phyloP scores from a whole-genome alignment of 2,329 filamentous ascomycete species.

The Cladosporium colombiae region DNA sequence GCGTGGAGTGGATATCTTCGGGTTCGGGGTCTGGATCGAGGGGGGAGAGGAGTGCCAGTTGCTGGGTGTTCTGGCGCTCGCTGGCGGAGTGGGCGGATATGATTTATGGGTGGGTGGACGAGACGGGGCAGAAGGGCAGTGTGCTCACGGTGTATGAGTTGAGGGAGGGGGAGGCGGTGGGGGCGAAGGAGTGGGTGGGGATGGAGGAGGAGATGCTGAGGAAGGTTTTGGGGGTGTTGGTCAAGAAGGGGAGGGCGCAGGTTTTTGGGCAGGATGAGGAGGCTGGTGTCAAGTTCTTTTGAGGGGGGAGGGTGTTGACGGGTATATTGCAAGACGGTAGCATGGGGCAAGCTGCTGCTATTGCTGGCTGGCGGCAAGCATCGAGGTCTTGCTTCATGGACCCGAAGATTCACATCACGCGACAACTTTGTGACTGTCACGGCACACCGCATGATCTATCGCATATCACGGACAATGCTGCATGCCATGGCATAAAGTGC shows the following conservation, averaged over 20 bases:
- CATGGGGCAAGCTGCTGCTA: no score
- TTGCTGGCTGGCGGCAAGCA: not conserved
- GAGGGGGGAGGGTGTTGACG: slow-evolving; percentile 36
- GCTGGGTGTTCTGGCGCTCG: slow-evolving; percentile 81
- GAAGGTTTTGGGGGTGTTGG: slow-evolving; percentile 75
- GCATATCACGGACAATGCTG: not conserved
- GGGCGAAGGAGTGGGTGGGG: slow-evolving; percentile 42
- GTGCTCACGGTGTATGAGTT: slow-evolving; percentile 94
- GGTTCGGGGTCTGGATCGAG: not conserved
- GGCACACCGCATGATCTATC: not conserved
- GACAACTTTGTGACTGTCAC: not conserved
- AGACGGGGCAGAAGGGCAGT: slow-evolving; percentile 81
- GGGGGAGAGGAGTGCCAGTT: slow-evolving; percentile 53
- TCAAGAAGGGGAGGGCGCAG: slow-evolving; percentile 89
- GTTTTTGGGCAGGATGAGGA: slow-evolving; percentile 88
- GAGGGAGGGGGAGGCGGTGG: slow-evolving; percentile 77
- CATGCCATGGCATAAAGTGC: not conserved
- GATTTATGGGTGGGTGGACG: slow-evolving; percentile 78
- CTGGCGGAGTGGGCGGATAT: slow-evolving; percentile 86
- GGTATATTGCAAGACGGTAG: not conserved
- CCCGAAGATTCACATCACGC: not conserved
- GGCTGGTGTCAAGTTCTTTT: slow-evolving; percentile 96
- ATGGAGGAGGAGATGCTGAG: slow-evolving; percentile 81
- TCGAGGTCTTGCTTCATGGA: not conserved
- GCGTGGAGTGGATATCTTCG: slow-evolving; percentile 60